Conservation (phyloP, 768 basidiomycete genomes). For the Serendipita sp. region DNA sequence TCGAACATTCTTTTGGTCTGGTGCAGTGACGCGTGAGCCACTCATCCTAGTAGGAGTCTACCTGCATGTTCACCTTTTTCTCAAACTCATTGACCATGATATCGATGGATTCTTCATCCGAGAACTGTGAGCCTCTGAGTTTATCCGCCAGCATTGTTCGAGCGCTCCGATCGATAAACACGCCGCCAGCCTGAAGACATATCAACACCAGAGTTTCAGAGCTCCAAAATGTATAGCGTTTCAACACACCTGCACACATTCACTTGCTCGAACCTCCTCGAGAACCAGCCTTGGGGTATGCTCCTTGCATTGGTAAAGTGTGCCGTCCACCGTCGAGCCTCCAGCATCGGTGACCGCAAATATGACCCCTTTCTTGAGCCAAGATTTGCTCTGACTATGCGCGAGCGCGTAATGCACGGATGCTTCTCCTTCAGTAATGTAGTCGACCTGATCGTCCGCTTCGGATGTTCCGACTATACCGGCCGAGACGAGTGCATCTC, state of each 20-base stretch:
- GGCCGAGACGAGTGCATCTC: constrained; percentile 28
- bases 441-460: constrained; percentile 26
- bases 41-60: too few species aligned
- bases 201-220: neutral
- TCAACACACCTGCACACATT: constrained; percentile 3
- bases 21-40: too few species aligned
- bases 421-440: constrained; percentile 40
- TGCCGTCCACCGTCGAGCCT: constrained; percentile 46
- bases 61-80: neutral
- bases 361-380: constrained; percentile 16
- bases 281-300: neutral
- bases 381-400: constrained; percentile 20
- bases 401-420: constrained; percentile 33
- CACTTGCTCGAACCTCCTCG: neutral
- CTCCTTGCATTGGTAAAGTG: constrained; percentile 29
- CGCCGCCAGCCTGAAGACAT: neutral
- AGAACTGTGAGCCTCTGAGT: neutral
- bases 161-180: constrained; percentile 3
- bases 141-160: constrained; percentile 2
- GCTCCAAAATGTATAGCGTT: too few species aligned
- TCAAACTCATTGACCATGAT: neutral
- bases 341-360: constrained; percentile 39
- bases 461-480: constrained; percentile 23
- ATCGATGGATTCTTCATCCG: neutral
- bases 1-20: constrained; percentile 9